A percentile compares a stretch with the other conserved stretches of the same genome.
phyloP scores from a whole-genome alignment of 208 protist species.

The Perkinsela sp. region DNA sequence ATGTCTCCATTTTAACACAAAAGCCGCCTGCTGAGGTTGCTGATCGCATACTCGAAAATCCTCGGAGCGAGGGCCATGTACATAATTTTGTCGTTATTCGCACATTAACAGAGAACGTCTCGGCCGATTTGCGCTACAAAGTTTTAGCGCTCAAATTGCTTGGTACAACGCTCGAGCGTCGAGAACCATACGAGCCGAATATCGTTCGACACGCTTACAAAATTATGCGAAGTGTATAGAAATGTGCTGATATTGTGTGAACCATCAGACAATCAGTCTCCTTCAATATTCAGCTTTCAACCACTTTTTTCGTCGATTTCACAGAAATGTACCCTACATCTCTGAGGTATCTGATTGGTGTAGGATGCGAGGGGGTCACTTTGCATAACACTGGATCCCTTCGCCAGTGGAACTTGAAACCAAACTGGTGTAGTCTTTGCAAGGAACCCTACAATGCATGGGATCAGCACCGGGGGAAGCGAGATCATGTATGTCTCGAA shows the following conservation, averaged over 20 bases:
- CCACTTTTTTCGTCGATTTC: no score
- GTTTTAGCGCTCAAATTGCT: background rate
- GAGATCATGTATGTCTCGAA: conserved; percentile 50
- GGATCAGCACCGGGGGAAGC: conserved; percentile 50
- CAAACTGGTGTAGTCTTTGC: conserved; percentile 61
- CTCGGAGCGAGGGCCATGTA: no score
- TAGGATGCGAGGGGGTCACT: background rate
- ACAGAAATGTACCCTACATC: no score
- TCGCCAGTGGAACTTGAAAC: conserved; percentile 38
- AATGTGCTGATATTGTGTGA: no score
- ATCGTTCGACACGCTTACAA: background rate
- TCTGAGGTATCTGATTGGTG: background rate
- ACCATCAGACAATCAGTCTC: no score
- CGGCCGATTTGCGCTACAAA: background rate
- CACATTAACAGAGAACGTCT: background rate
- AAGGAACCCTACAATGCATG: conserved; percentile 45
- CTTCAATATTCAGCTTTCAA: no score
- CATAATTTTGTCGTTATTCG: background rate
- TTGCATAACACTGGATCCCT: background rate
- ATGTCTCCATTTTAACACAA: no score
- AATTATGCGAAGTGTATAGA: no score
- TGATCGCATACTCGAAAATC: no score
- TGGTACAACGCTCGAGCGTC: background rate
- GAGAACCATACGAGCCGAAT: background rate
- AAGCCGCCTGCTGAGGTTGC: no score